phyloP scores from a whole-genome alignment of 2,329 filamentous ascomycete species.

The Botrytis deweyae region DNA sequence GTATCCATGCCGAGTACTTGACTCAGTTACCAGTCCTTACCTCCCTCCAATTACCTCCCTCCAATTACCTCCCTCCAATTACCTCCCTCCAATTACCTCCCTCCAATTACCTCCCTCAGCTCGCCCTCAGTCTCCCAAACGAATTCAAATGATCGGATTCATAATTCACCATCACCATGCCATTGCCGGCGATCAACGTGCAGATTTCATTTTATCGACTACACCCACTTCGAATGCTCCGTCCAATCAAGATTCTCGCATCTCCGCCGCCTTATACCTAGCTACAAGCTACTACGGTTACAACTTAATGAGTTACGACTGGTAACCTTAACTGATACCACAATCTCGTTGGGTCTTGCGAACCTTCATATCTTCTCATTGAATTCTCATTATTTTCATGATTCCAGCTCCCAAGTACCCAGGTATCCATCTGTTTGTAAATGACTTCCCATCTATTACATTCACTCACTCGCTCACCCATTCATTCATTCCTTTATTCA shows the following conservation, averaged over 20 bases:
- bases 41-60: no score
- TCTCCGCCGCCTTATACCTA: background rate
- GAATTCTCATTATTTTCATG: background rate
- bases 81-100: no score
- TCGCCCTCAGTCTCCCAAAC: background rate
- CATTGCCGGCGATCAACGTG: background rate
- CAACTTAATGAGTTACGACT: no score
- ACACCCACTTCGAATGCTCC: background rate
- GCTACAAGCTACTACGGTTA: background rate
- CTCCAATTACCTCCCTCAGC: no score
- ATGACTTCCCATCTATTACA: background rate
- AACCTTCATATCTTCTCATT: background rate
- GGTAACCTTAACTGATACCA: background rate
- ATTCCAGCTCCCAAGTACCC: background rate
- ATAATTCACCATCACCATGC: background rate
- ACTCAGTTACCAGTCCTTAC: background rate
- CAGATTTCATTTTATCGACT: background rate
- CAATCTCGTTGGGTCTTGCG: background rate
- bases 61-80: no score
- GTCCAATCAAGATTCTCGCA: background rate
- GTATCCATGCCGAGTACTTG: background rate
- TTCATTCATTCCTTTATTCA: background rate
- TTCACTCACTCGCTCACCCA: background rate
- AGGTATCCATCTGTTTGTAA: background rate
- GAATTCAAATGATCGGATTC: background rate